Evolutionary conservation across 305 asterid genomes (phyloP).

Genomic region (Fraxinus latifolia): DNA sequence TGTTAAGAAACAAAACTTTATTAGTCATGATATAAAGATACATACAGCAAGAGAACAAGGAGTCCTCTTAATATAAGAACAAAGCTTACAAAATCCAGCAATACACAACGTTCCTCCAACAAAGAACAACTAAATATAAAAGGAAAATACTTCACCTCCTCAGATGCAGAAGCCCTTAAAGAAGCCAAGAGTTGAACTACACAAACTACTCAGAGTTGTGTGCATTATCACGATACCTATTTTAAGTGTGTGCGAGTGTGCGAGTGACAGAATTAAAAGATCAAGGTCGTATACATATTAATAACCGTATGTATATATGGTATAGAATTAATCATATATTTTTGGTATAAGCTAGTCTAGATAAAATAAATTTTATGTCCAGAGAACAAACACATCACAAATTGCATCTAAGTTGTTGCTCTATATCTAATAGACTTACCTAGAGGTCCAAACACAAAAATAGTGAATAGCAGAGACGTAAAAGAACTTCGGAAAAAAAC

Average conservation of each 20-base stretch:
- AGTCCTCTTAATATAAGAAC: not conserved
- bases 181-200: not conserved
- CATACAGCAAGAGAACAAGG: not conserved
- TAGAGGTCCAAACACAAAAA: not conserved
- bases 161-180: not conserved
- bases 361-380: not conserved
- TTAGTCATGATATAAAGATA: not conserved
- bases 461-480: not conserved
- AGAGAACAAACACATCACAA: not conserved
- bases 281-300: not conserved
- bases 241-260: not conserved
- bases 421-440: not conserved
- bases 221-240: not conserved
- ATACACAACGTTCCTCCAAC: not conserved
- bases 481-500: not conserved
- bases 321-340: not conserved
- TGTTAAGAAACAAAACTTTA: not conserved
- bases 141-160: not conserved
- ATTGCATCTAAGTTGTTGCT: not conserved
- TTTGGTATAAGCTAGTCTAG: not conserved
- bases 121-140: not conserved
- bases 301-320: not conserved
- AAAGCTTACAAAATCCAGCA: not conserved
- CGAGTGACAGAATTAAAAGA: not conserved
- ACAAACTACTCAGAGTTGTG: not conserved